Evolutionary conservation across 441 rosid genomes (phyloP).

Genomic region (Raphanus hybrid): DNA sequence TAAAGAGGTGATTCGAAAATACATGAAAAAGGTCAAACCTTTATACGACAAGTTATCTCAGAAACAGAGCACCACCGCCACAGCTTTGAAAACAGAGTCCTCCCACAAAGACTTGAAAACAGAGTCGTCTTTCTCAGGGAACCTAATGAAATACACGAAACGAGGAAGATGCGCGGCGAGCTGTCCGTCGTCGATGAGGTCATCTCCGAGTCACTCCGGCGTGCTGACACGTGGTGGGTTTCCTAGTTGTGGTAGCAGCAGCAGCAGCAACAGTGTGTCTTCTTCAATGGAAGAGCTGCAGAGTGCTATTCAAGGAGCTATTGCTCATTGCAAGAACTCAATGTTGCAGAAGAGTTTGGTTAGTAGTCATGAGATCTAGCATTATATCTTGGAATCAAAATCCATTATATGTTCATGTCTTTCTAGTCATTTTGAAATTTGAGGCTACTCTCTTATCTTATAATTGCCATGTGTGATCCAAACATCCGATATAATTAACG

Average conservation of each 20-base stretch:
- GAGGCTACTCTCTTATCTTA: constrained; percentile 17
- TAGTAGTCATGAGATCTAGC: constrained; percentile 60
- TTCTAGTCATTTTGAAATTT: background rate
- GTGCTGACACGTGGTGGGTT: constrained; percentile 56
- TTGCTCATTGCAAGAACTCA: constrained; percentile 96
- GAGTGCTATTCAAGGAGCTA: constrained; percentile 91
- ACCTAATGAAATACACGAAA: constrained; percentile 66
- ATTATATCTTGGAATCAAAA: background rate
- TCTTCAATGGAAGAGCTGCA: constrained; percentile 94
- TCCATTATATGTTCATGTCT: background rate
- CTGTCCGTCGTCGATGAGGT: constrained; percentile 93
- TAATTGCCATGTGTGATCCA: constrained; percentile 18
- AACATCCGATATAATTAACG: constrained; percentile 22
- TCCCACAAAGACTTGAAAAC: background rate
- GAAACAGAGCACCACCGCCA: constrained; percentile 51
- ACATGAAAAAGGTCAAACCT: constrained; percentile 89
- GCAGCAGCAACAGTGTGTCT: constrained; percentile 41
- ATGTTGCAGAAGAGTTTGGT: constrained; percentile 59
- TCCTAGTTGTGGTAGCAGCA: background rate
- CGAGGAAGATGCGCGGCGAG: constrained; percentile 71
- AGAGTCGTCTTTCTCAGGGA: constrained; percentile 77
- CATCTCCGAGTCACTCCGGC: constrained; percentile 92
- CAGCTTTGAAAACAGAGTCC: constrained; percentile 19
- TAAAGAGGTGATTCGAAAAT: constrained; percentile 80
- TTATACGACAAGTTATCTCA: constrained; percentile 83